These are phyloP conservation scores for Acephala macrosclerotiorum DNA, from an alignment of 2,329 filamentous ascomycete species.

Conservation along the genomic window DNA sequence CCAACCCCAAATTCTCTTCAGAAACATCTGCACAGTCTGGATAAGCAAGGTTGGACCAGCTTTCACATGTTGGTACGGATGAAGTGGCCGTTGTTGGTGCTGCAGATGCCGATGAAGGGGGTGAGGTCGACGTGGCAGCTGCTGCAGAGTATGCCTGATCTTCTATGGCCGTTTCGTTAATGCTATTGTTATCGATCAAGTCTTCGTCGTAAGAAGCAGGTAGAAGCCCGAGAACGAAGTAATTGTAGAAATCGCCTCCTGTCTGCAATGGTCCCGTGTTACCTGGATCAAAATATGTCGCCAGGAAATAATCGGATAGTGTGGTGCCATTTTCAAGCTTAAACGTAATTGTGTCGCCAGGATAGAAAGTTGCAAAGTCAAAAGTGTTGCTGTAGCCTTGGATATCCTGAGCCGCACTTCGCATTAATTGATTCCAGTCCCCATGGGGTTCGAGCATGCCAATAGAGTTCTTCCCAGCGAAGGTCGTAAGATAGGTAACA, in stretches of 20 bases:
- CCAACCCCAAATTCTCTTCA: slow-evolving; percentile 13
- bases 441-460: slow-evolving; percentile 46
- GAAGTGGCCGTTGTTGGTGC: background rate
- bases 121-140: background rate
- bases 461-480: slow-evolving; percentile 45
- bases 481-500: slow-evolving; percentile 53
- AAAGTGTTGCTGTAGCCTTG: slow-evolving; percentile 45
- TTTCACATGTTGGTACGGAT: background rate
- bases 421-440: slow-evolving; percentile 46
- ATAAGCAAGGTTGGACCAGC: slow-evolving; percentile 22
- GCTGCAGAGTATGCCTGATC: background rate
- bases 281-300: slow-evolving; percentile 38
- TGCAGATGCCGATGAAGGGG: background rate
- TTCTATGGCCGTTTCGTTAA: slow-evolving; percentile 5
- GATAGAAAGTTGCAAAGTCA: slow-evolving; percentile 47
- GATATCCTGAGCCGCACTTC: slow-evolving; percentile 37
- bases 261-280: slow-evolving; percentile 40
- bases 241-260: slow-evolving; percentile 41
- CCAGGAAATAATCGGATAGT: slow-evolving; percentile 43
- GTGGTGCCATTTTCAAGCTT: slow-evolving; percentile 48
- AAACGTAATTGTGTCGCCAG: slow-evolving; percentile 46
- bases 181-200: slow-evolving; percentile 4
- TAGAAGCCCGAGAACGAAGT: slow-evolving; percentile 38
- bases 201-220: slow-evolving; percentile 31
- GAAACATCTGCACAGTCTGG: slow-evolving; percentile 19